phyloP scores from a whole-genome alignment of 257 asterid genomes.

The Salvia hispanica region DNA sequence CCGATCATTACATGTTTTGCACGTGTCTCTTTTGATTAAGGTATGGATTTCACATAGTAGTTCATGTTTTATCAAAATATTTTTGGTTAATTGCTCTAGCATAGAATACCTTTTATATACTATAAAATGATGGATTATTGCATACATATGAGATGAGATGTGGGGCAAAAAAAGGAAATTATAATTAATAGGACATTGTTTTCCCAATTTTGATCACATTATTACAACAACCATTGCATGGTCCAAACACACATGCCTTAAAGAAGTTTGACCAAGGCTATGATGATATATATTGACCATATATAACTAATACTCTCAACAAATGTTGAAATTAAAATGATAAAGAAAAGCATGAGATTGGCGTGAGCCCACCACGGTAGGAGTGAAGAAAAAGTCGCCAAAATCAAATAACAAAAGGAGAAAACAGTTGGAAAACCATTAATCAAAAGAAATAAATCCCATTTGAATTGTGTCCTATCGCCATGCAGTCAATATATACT shows the following conservation, averaged over 20 bases:
- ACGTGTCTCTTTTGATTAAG: too few species aligned
- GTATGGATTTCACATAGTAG: too few species aligned
- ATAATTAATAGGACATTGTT: neutral
- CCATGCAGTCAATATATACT: slow-evolving; percentile 34
- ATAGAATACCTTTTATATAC: too few species aligned
- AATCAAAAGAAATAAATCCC: slow-evolving; percentile 31
- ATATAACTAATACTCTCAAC: neutral
- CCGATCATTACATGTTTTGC: too few species aligned
- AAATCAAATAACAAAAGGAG: slow-evolving; percentile 35
- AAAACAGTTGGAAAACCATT: slow-evolving; percentile 43
- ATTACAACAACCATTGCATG: slow-evolving; percentile 14
- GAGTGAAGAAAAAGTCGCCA: slow-evolving; percentile 48
- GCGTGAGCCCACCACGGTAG: slow-evolving; percentile 49
- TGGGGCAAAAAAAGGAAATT: neutral
- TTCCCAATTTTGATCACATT: neutral
- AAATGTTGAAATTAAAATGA: slow-evolving; percentile 30
- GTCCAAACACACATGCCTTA: slow-evolving; percentile 9
- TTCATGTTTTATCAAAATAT: too few species aligned
- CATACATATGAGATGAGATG: too few species aligned
- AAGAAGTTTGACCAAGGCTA: slow-evolving; percentile 27
- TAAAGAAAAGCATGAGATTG: slow-evolving; percentile 32
- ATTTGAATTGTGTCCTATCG: slow-evolving; percentile 60
- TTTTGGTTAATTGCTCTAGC: too few species aligned
- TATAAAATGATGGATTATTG: too few species aligned
- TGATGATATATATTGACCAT: slow-evolving; percentile 35